Evolutionary conservation across 148 eudicot species (phyloP), one percentile per base, ranked within the genome.

Genomic region (Oxyria digyna): DNA sequence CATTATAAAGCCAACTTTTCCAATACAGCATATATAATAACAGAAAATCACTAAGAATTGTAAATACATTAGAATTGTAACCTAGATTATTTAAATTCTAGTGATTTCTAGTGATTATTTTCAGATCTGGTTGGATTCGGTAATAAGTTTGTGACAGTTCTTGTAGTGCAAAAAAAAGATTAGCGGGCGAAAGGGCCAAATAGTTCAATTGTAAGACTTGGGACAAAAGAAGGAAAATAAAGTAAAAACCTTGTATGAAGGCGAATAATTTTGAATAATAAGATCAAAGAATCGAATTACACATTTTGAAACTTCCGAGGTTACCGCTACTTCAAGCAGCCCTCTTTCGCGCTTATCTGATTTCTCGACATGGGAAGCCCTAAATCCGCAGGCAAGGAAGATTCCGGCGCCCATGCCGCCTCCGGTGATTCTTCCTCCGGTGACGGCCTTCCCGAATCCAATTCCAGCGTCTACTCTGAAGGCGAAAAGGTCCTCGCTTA

Each of bases 401-500:
- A 86, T 41, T 82, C 96, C 67, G 88, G 78, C 76, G 79, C 77
- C 63, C 77, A 73, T 73, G 89, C 23, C 66, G 89, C 85, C 14
- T 78, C 54, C 66, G 91, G 88, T 18, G 80, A 89, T 38, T 81
- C 78, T 24, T 78, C 90, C 62, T 80, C 78, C 71, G 92, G 85
- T 57, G 72, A 35, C 63, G 82, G 73, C 15, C 75, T 67, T n/a
- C 82, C 87, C 1, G 91, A 78, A 11, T 75, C 85, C 24, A 74
- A 69, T 20, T 69, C 91, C 7, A 54, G 76, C 57, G 67, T 85
- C 40, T 94, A 78, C 79, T 42, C 82, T 67, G 95, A 83, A 73
- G 96, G 91, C 57, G 98, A 94, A 68, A 89, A 86, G 70, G 97
- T 94, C 17, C 95, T 93, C 35, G 98, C 98, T 26, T 93, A 87